Evolutionary conservation across 169 alveolate genomes (phyloP).

Genomic region (Pseudocohnilembus persalinus): DNA sequence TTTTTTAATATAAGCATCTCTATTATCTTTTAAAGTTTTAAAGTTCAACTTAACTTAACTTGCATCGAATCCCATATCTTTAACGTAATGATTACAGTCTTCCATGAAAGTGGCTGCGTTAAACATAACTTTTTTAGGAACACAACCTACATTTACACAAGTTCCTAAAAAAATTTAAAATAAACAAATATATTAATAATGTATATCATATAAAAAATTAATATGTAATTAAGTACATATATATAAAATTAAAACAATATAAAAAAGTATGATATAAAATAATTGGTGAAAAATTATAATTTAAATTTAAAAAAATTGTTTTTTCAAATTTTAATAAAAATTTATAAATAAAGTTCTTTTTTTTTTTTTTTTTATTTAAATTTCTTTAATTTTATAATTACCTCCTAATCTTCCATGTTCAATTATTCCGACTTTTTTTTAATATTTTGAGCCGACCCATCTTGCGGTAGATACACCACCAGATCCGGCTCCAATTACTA

Average conservation of each 20-base stretch:
- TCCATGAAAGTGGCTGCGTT: constrained; percentile 71
- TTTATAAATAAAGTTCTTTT: not conserved
- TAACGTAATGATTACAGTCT: constrained; percentile 57
- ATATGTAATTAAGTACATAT: no score
- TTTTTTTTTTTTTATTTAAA: no score
- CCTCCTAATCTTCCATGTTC: constrained; percentile 90
- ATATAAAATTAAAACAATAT: no score
- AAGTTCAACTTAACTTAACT: constrained; percentile 53
- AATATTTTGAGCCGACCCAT: constrained; percentile 93
- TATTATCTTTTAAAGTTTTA: constrained; percentile 48
- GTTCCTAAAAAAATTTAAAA: constrained; percentile 92
- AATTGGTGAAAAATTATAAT: not conserved
- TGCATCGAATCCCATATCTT: constrained; percentile 25
- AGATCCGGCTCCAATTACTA: constrained; percentile 87
- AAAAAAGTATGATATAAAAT: not conserved
- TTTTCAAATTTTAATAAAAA: not conserved
- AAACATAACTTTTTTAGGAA: constrained; percentile 93
- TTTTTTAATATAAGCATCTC: constrained; percentile 81
- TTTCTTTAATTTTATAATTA: constrained; percentile 60
- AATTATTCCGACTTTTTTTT: constrained; percentile 94
- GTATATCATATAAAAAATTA: no score
- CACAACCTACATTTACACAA: constrained; percentile 95
- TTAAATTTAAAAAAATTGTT: not conserved
- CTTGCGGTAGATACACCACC: constrained; percentile 89
- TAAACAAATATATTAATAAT: no score